phyloP scores from a whole-genome alignment of 192 early-diverging fungal genomes.

The Podila verticillata region DNA sequence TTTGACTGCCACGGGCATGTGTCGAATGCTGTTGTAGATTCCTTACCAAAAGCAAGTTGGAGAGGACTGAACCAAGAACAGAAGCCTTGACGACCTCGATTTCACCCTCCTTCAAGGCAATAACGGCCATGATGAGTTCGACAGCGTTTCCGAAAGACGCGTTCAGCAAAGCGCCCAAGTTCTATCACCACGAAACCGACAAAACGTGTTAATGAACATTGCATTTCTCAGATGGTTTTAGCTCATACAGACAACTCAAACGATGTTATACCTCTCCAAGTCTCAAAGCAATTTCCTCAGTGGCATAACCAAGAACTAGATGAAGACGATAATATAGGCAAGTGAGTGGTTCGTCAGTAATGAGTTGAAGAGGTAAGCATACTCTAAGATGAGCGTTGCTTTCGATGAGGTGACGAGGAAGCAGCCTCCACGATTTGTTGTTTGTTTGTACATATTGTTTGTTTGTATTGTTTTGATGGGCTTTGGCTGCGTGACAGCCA shows the following conservation, averaged over 20 bases:
- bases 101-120: conserved; percentile 81
- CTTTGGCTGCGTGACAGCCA: no score
- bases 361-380: background rate
- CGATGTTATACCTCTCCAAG: conserved; percentile 62
- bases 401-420: background rate
- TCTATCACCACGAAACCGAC: conserved; percentile 43
- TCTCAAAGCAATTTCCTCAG: conserved; percentile 82
- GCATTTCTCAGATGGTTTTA: background rate
- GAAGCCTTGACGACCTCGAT: conserved; percentile 89
- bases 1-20: no score
- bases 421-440: conserved; percentile 1
- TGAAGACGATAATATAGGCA: background rate
- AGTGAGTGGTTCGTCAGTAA: background rate
- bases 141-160: conserved; percentile 89
- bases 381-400: background rate
- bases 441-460: background rate
- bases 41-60: conserved; percentile 82
- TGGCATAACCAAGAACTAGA: conserved; percentile 82
- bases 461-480: no score
- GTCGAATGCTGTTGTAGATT: no score
- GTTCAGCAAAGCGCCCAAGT: conserved; percentile 83
- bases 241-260: background rate
- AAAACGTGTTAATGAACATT: conserved; percentile 65
- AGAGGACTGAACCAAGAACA: conserved; percentile 92
- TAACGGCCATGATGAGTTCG: conserved; percentile 83